These are phyloP conservation scores for Leccinum huronense DNA, from an alignment of 1,284 basidiomycete genomes.

Conservation along the genomic window DNA sequence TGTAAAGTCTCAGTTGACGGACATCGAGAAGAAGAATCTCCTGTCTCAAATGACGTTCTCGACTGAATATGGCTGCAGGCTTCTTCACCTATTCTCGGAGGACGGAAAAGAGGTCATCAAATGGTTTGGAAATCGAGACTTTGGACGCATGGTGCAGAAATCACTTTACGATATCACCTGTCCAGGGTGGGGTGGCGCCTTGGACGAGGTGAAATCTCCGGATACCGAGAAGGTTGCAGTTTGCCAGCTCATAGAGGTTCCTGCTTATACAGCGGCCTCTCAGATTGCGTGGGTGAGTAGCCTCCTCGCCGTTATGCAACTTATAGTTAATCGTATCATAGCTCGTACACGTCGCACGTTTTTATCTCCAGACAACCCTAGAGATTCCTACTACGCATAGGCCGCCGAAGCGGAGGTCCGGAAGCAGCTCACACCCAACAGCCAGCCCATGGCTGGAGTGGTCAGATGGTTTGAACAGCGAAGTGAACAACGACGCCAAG, in stretches of 20 bases:
- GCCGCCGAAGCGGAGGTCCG: background rate
- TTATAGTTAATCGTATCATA: background rate
- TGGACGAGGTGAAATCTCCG: background rate
- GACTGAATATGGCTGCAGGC: background rate
- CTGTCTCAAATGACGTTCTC: slow-evolving; percentile 1
- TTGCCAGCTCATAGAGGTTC: background rate
- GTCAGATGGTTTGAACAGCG: background rate
- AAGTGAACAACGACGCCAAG: background rate
- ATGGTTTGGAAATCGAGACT: background rate
- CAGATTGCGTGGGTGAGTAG: background rate
- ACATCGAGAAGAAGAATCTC: background rate
- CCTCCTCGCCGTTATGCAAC: background rate
- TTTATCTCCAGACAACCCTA: background rate
- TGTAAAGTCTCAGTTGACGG: background rate
- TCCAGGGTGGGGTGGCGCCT: background rate
- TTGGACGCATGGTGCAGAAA: background rate
- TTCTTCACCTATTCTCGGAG: background rate
- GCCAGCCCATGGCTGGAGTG: background rate
- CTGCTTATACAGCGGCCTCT: background rate
- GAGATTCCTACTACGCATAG: background rate
- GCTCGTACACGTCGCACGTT: background rate
- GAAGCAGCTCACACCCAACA: background rate
- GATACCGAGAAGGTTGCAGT: background rate
- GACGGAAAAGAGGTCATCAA: background rate
- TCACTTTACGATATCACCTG: background rate